These are phyloP conservation scores for Verticillium albo-atrum DNA, from an alignment of 2,329 filamentous ascomycete genomes.

Conservation along the genomic window DNA sequence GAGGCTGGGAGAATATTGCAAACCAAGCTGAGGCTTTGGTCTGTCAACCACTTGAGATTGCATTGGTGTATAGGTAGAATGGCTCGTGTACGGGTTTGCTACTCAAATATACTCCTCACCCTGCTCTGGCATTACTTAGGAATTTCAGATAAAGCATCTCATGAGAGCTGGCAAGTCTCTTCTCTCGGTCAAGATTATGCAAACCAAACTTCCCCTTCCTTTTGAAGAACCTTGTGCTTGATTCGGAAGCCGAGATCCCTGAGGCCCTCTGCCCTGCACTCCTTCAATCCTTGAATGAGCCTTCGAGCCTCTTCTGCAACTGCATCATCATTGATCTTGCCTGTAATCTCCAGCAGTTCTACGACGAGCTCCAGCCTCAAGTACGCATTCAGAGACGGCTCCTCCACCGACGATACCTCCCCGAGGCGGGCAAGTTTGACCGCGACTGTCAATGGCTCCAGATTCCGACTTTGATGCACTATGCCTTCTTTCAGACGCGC, in stretches of 20 bases:
- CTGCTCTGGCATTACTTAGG: too few relatives aligned
- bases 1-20: too few relatives aligned
- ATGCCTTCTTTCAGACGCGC: constrained; percentile 5
- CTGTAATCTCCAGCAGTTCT: not conserved
- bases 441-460: not conserved
- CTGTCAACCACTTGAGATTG: too few relatives aligned
- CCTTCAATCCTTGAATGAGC: not conserved
- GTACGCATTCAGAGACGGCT: not conserved
- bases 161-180: too few relatives aligned
- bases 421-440: not conserved
- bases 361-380: constrained; percentile 1
- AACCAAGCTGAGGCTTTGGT: too few relatives aligned
- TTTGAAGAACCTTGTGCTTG: not conserved
- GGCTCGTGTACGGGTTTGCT: too few relatives aligned
- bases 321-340: not conserved
- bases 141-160: too few relatives aligned
- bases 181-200: too few relatives aligned
- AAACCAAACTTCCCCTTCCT: not conserved
- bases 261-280: not conserved
- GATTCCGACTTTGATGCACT: not conserved
- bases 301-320: not conserved
- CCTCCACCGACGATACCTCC: not conserved
- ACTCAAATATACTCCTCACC: too few relatives aligned
- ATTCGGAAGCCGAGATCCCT: not conserved
- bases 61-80: too few relatives aligned